These are phyloP conservation scores for Solanum pennellii DNA, from an alignment of 257 asterid genomes.

Conservation along the genomic window DNA sequence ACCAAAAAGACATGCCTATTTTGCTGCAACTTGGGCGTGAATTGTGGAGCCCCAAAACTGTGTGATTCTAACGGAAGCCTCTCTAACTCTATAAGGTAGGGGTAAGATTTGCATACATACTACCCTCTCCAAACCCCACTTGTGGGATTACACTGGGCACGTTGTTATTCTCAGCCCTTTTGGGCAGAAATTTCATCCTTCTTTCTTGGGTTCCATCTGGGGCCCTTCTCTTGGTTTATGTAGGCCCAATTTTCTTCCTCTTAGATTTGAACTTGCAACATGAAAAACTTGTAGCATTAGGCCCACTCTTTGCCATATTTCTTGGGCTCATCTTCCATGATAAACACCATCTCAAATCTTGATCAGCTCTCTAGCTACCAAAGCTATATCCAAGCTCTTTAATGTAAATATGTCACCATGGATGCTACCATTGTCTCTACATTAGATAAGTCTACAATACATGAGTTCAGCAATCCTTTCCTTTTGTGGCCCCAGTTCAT, in stretches of 20 bases:
- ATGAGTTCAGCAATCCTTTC: background rate
- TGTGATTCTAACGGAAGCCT: background rate
- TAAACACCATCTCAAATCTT: background rate
- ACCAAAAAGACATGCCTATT: background rate
- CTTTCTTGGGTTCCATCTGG: background rate
- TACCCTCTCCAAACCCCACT: background rate
- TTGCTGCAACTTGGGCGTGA: background rate
- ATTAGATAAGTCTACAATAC: background rate
- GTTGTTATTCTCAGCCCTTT: background rate
- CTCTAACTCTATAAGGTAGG: background rate
- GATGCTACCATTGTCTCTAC: background rate
- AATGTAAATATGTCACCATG: background rate
- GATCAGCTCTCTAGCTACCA: background rate
- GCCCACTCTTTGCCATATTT: background rate
- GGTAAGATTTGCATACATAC: background rate
- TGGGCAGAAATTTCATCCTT: background rate
- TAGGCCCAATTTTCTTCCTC: background rate
- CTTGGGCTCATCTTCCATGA: background rate
- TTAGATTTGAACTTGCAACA: background rate
- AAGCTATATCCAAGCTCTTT: background rate
- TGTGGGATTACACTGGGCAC: background rate
- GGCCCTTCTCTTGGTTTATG: background rate
- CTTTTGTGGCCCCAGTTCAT: background rate
- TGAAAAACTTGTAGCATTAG: background rate
- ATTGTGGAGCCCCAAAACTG: background rate